phyloP scores from a whole-genome alignment of 2,329 filamentous ascomycete species.

The Fusarium succisae region DNA sequence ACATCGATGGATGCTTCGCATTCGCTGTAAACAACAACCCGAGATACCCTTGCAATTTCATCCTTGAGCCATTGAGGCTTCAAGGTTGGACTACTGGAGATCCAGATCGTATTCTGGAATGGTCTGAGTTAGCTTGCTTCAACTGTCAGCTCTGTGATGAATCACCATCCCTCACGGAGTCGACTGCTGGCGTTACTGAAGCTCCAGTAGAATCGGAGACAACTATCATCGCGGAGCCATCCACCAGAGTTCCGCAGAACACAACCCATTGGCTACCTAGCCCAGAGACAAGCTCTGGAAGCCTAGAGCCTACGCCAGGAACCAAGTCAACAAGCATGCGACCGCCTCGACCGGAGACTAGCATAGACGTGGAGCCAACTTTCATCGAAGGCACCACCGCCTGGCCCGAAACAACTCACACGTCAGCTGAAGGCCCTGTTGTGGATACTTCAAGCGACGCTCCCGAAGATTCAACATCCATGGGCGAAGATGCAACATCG shows the following conservation, averaged over 20 bases:
- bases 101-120: background rate
- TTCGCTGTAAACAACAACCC: background rate
- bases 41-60: background rate
- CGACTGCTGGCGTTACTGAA: background rate
- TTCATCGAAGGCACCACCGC: background rate
- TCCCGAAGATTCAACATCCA: background rate
- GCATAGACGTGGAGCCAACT: background rate
- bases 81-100: background rate
- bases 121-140: background rate
- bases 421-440: background rate
- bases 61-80: background rate
- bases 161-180: too few relatives aligned
- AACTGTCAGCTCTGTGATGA: background rate
- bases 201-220: background rate
- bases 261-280: background rate
- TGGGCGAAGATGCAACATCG: background rate
- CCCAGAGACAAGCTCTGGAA: background rate
- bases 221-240: background rate
- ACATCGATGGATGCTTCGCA: background rate
- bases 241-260: background rate
- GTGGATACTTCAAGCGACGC: background rate
- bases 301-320: background rate
- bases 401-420: background rate
- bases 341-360: background rate
- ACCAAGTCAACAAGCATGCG: background rate